Conservation (phyloP, 1,284 basidiomycete genomes). For the Heterobasidion parviporum region DNA sequence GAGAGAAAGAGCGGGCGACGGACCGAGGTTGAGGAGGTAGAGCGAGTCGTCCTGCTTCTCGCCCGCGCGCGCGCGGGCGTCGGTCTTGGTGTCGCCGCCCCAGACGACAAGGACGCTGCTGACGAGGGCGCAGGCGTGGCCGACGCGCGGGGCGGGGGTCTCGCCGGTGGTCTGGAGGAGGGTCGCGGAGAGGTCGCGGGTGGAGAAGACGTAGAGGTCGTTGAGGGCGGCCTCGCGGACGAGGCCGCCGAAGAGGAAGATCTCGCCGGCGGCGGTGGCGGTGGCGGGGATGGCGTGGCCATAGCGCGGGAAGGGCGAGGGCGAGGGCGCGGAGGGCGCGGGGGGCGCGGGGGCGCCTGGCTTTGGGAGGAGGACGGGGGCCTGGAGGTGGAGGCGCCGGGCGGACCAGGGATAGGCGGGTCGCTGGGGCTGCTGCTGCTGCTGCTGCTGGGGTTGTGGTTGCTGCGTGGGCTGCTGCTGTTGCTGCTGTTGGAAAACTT, state of each 20-base stretch:
- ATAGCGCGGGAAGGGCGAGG: constrained; percentile 93
- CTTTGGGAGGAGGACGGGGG: constrained; percentile 55
- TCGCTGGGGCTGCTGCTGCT: constrained; percentile 32
- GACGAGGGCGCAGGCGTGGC: constrained; percentile 93
- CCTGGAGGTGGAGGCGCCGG: constrained; percentile 56
- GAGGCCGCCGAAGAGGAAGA: constrained; percentile 96
- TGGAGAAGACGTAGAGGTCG: constrained; percentile 89
- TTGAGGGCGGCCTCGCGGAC: constrained; percentile 89
- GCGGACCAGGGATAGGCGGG: constrained; percentile 76
- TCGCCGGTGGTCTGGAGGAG: constrained; percentile 87
- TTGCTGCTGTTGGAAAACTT: constrained; percentile 12
- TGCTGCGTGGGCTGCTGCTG: constrained; percentile 12
- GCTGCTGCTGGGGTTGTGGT: constrained; percentile 14
- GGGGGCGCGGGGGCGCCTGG: constrained; percentile 51
- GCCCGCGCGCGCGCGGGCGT: constrained; percentile 52
- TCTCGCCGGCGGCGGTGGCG: constrained; percentile 76
- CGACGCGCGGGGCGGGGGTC: constrained; percentile 84
- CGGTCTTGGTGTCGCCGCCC: constrained; percentile 93
- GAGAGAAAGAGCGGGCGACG: constrained; percentile 20
- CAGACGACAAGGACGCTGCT: constrained; percentile 96
- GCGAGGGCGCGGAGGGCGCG: constrained; percentile 39
- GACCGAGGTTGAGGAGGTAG: constrained; percentile 93
- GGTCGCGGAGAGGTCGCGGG: constrained; percentile 69
- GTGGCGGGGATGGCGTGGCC: constrained; percentile 92
- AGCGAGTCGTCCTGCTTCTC: constrained; percentile 91